A percentile compares a stretch with the other conserved stretches of the same genome.
phyloP scores from a whole-genome alignment of 2,329 filamentous ascomycete species.

The Dichotomopilus funicola region DNA sequence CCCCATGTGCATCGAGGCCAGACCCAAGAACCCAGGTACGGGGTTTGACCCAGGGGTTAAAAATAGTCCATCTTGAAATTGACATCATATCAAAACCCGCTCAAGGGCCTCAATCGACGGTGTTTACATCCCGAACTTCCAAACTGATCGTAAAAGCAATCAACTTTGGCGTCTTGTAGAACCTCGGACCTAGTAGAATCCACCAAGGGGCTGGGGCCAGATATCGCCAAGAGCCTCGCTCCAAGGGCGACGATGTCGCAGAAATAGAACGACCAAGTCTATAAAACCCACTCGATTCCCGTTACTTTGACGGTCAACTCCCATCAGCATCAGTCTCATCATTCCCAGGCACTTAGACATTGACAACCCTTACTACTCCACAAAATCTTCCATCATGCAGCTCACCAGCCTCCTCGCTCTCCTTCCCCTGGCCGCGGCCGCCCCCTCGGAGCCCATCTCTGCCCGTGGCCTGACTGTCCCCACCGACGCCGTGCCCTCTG shows the following conservation, averaged over 20 bases:
- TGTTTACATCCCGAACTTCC: constrained; percentile 7
- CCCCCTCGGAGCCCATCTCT: neutral
- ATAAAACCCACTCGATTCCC: constrained; percentile 1
- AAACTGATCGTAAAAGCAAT: neutral
- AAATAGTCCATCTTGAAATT: constrained; percentile 8
- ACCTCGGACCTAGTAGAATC: neutral
- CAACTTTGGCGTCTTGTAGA: neutral
- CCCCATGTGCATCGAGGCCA: neutral
- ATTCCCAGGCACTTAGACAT: neutral
- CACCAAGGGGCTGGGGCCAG: neutral
- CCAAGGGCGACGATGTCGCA: neutral
- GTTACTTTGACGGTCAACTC: neutral
- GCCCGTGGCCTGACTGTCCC: constrained; percentile 5
- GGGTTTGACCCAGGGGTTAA: constrained; percentile 2
- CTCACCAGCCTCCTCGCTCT: constrained; percentile 5
- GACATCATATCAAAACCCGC: constrained; percentile 2
- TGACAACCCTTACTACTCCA: neutral
- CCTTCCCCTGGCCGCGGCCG: constrained; percentile 10
- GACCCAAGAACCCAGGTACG: constrained; percentile 4
- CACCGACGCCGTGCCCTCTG: constrained; percentile 1
- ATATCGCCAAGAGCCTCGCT: neutral
- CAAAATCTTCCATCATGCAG: constrained; percentile 6
- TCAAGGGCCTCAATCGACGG: constrained; percentile 2
- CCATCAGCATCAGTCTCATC: neutral
- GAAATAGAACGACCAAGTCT: neutral